Percentiles rank a stretch among this genome's conserved stretches.
Conservation (phyloP, 345 rosid species). For the Arabidopsis suecica region DNA sequence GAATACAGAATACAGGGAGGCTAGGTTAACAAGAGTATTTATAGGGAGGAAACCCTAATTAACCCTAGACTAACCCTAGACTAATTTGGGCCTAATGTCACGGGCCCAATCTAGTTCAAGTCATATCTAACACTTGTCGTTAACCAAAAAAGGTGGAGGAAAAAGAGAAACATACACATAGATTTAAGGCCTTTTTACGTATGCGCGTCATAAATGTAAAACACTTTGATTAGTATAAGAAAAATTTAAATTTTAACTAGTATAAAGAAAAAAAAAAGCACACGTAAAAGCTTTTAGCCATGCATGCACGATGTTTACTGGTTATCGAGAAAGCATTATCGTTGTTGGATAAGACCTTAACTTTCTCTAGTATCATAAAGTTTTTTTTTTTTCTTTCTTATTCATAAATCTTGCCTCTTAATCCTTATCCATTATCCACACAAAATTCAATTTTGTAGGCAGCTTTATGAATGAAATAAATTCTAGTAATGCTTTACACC, state of each 20-base stretch:
- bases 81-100: no score
- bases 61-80: no score
- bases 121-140: no score
- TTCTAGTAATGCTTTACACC: constrained; percentile 25
- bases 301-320: constrained; percentile 47
- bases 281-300: constrained; percentile 47
- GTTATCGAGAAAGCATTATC: constrained; percentile 32
- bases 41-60: no score
- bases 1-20: no score
- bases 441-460: constrained; percentile 37
- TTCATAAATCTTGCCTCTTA: constrained; percentile 27
- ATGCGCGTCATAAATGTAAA: constrained; percentile 46
- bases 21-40: no score
- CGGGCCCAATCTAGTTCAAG: no score
- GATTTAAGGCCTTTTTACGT: constrained; percentile 42
- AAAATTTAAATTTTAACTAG: constrained; percentile 10
- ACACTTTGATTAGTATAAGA: constrained; percentile 30
- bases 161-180: constrained; percentile 47
- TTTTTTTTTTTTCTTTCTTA: constrained; percentile 5
- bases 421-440: constrained; percentile 43
- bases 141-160: constrained; percentile 35
- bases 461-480: constrained; percentile 16
- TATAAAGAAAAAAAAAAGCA: constrained; percentile 27
- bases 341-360: constrained; percentile 44
- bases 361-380: constrained; percentile 33